Percentiles rank a stretch among this genome's conserved stretches.
These are phyloP conservation scores for Chimonanthus praecox DNA, from an alignment of 164 flowering plant species.

Conservation along the genomic window DNA sequence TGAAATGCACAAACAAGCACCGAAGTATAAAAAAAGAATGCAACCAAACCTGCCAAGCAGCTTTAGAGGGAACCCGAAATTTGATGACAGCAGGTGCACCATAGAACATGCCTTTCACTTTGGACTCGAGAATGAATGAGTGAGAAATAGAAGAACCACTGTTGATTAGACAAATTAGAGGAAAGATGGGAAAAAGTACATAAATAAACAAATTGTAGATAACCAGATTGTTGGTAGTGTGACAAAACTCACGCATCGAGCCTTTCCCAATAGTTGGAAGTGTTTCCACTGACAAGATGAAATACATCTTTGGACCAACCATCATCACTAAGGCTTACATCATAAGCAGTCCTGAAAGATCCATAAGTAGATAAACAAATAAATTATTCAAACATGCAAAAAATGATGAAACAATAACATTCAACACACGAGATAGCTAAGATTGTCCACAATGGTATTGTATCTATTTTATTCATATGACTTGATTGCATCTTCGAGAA, in stretches of 20 bases:
- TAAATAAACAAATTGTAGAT: neutral
- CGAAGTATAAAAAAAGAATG: slow-evolving; percentile 2
- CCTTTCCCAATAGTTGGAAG: slow-evolving; percentile 81
- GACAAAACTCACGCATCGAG: slow-evolving; percentile 76
- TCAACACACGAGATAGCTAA: too few relatives aligned
- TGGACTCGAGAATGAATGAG: slow-evolving; percentile 73
- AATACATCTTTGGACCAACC: slow-evolving; percentile 68
- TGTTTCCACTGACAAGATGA: slow-evolving; percentile 62
- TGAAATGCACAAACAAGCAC: neutral
- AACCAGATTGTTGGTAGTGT: neutral
- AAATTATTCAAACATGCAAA: too few relatives aligned
- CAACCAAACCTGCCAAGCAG: slow-evolving; percentile 64
- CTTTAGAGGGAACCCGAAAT: slow-evolving; percentile 78
- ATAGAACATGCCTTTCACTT: slow-evolving; percentile 49
- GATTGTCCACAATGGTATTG: too few relatives aligned
- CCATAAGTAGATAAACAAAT: too few relatives aligned
- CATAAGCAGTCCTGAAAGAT: slow-evolving; percentile 73
- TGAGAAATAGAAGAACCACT: slow-evolving; percentile 80
- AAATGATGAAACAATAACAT: too few relatives aligned
- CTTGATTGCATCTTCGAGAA: too few relatives aligned
- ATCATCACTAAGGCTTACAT: slow-evolving; percentile 72
- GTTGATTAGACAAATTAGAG: slow-evolving; percentile 6
- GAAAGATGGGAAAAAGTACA: neutral
- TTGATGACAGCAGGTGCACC: slow-evolving; percentile 77
- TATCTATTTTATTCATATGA: too few relatives aligned